Base-by-base conservation (phyloP, 306 rosid species). In the Mucuna pruriens region DNA sequence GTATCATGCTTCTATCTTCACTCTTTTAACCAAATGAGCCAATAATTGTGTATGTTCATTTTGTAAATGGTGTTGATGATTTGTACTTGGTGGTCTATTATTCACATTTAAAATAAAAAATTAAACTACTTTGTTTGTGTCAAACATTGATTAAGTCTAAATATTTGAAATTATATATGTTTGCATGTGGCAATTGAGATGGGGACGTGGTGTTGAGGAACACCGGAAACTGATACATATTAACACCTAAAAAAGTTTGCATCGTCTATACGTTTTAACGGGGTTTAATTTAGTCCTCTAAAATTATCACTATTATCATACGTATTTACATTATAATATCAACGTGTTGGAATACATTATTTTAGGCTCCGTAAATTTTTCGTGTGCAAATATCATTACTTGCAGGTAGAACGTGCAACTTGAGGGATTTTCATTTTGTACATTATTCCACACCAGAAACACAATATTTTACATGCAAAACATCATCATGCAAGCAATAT, bases 401-500 rank as follows among this genome's bases (percentile, higher is more conserved):
- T 57, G 34, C 8, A 55, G 31, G 63, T 20, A 55, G 9, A 22
- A 22, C 6, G 10, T 7, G n/a, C 5, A 16, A 55, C 33, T 60
- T 15, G 6, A 63, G 34, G 52, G 22, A 55, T 33, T 46, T 46
- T 19, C 40, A 46, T 64, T 77, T 65, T 65, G 38, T 20, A 64
- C 74, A 49, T 65, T 20, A 64, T 77, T 64, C 26, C 39, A 61
- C 71, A 9, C 13, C 33, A 61, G 71, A 29, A 19, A 45, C 57
- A 39, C 57, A 39, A 33, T 29, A 17, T 3, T 76, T 9, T 45
- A 29, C 72, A 76, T 48, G 81, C 72, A 74, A 34, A 51, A 17
- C 65, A 52, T 36, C 45, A 51, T 34, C 29, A 60, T 75, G 48
- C 74, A 77, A 77, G 39, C 81, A 46, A 29, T 49, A 22, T 49